A percentile compares a stretch with the other conserved stretches of the same genome.
phyloP scores from a whole-genome alignment of 1,284 basidiomycete genomes.

The Waitea zeae region DNA sequence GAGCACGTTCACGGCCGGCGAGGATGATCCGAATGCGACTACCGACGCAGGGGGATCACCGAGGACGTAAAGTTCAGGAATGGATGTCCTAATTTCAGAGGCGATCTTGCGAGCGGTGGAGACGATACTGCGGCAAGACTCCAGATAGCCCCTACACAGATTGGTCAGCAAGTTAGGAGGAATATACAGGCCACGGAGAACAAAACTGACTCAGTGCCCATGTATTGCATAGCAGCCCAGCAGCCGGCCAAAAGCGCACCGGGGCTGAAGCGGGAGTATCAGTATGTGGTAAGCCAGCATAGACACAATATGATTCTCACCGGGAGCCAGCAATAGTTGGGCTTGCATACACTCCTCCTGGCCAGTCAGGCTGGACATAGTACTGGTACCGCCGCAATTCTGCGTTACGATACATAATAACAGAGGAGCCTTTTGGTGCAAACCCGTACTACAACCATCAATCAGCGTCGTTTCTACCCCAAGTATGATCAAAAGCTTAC shows the following conservation, averaged over 20 bases:
- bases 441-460: background rate
- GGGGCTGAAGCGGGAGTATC: constrained; percentile 34
- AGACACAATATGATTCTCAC: constrained; percentile 21
- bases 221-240: constrained; percentile 91
- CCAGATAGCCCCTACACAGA: constrained; percentile 65
- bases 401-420: constrained; percentile 78
- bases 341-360: constrained; percentile 67
- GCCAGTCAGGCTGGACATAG: constrained; percentile 70
- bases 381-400: constrained; percentile 70
- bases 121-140: constrained; percentile 77
- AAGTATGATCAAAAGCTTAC: constrained; percentile 80
- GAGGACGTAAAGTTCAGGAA: constrained; percentile 71
- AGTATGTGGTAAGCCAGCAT: background rate
- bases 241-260: constrained; percentile 89
- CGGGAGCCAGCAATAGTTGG: constrained; percentile 81
- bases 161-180: background rate
- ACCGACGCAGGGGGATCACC: constrained; percentile 85
- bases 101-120: constrained; percentile 53
- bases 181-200: constrained; percentile 2
- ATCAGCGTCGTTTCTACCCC: too few species aligned
- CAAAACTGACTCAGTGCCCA: constrained; percentile 61
- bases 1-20: constrained; percentile 46
- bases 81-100: constrained; percentile 41
- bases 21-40: constrained; percentile 69
- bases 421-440: constrained; percentile 91